Evolutionary conservation across 1,284 basidiomycete species (phyloP).

Genomic region (Mycosarcoma mackinlayi): DNA sequence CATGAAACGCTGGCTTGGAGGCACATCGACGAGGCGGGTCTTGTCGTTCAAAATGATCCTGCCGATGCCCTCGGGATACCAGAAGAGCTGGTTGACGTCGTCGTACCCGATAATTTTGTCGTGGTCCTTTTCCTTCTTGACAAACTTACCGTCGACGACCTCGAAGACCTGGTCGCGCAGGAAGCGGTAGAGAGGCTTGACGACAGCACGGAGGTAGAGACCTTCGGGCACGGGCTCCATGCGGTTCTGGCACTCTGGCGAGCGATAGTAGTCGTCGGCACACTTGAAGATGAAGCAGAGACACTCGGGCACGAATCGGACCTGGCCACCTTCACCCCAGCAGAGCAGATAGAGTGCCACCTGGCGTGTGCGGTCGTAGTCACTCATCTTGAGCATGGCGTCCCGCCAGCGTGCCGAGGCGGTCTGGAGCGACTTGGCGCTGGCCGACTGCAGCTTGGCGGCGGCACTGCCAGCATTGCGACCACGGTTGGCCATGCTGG

Average conservation of each 20-base stretch:
- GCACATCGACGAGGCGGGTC: slow-evolving; percentile 72
- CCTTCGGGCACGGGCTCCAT: slow-evolving; percentile 95
- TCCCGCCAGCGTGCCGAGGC: slow-evolving; percentile 93
- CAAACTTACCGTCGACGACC: slow-evolving; percentile 93
- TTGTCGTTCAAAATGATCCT: slow-evolving; percentile 89
- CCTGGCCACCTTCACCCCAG: slow-evolving; percentile 98
- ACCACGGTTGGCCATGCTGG: slow-evolving; percentile 76
- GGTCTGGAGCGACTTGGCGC: slow-evolving; percentile 82
- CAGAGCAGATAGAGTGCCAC: slow-evolving; percentile 94
- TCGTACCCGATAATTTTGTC: slow-evolving; percentile 97
- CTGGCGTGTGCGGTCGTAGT: slow-evolving; percentile 96
- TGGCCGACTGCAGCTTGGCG: slow-evolving; percentile 73
- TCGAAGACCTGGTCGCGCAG: slow-evolving; percentile 98
- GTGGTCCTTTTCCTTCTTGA: slow-evolving; percentile 88
- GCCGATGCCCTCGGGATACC: slow-evolving; percentile 99
- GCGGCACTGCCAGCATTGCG: slow-evolving; percentile 59
- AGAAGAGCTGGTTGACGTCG: slow-evolving; percentile 98
- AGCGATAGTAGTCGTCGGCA: slow-evolving; percentile 99
- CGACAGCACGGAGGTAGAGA: slow-evolving; percentile 87
- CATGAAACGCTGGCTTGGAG: slow-evolving; percentile 68
- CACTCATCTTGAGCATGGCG: slow-evolving; percentile 98
- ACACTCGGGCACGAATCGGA: slow-evolving; percentile 97
- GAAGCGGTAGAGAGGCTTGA: slow-evolving; percentile 97
- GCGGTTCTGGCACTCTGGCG: slow-evolving; percentile 95
- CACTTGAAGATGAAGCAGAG: slow-evolving; percentile 99